Base-by-base conservation (phyloP, 2,329 filamentous ascomycete species). In the Coniella vitis region DNA sequence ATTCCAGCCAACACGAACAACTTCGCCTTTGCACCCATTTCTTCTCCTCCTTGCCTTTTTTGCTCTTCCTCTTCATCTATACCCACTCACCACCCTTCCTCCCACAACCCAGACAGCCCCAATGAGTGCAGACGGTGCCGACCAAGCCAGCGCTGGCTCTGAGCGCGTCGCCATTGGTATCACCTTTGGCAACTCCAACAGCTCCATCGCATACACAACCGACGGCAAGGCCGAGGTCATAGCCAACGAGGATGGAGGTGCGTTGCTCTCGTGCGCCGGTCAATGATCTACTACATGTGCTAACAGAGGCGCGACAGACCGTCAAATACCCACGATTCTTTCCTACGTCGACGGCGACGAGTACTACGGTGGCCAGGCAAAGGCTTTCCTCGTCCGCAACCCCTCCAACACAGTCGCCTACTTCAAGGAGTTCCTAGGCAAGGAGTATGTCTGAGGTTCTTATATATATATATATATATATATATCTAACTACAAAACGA, bases 211-310 rank as follows among this genome's bases (percentile, higher is more conserved):
- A 61, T 90, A 84, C 67, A 95, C 90, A 40, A 80, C 84, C 54
- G 91, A 97, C 63, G 91, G 94, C 70, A 95, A 94, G 76, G 85
- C 90, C 56, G 89, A 96, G 68, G 91, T 98, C 56, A 97, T 98
- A 72, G 93, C 93, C 64, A 97, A 98, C 72, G 93, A 97, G 74
- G 93, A 97, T 65, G 93, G 93, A 76, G 88, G 88, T 90, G 67
- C 63, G 81, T 70, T 29, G 25, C 25, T 29, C 25, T 29, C 5
- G 5, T 29, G 16, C 38, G 25, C 7, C 36, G 9, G 1, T 5
- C 35, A 25, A n/a, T 21, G 40, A 12, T 21, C n/a, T n/a, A 14
- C 10, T 1, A 4, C 17, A n/a, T n/a, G n/a, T 7, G 34, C 45
- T 48, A 12, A 46, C 10, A 35, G 16, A 8, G n/a, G 35, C 45